A percentile compares a stretch with the other conserved stretches of the same genome.
Conservation (phyloP, 2,329 filamentous ascomycete genomes). For the Immersiporthe knoxdaviesiana region DNA sequence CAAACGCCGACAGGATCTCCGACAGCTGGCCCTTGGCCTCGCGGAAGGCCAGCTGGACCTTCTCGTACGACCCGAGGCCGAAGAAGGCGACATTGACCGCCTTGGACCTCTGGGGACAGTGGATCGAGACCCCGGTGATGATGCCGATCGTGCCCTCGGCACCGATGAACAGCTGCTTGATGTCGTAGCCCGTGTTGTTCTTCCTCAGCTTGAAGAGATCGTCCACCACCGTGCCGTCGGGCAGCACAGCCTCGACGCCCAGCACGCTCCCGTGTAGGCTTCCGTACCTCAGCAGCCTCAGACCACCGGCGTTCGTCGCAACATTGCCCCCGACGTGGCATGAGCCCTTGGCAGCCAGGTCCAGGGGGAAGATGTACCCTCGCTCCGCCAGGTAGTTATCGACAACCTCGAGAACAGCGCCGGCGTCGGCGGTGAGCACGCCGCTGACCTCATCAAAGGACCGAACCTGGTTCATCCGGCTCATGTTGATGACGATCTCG, state of each 20-base stretch:
- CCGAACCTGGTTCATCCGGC: slow-evolving; percentile 87
- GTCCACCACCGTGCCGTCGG: slow-evolving; percentile 89
- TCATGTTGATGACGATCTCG: slow-evolving; percentile 91
- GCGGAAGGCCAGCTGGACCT: slow-evolving; percentile 82
- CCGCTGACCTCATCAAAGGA: slow-evolving; percentile 94
- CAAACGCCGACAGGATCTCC: slow-evolving; percentile 96
- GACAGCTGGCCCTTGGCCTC: slow-evolving; percentile 89
- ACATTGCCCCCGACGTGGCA: slow-evolving; percentile 97
- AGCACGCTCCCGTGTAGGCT: slow-evolving; percentile 92
- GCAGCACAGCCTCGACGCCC: slow-evolving; percentile 89
- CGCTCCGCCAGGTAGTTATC: slow-evolving; percentile 84
- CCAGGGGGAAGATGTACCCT: slow-evolving; percentile 89
- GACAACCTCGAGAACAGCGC: slow-evolving; percentile 85
- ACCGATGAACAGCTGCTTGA: slow-evolving; percentile 96
- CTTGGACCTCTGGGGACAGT: slow-evolving; percentile 83
- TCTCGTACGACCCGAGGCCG: slow-evolving; percentile 85
- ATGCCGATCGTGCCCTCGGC: slow-evolving; percentile 94
- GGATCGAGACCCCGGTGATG: slow-evolving; percentile 85
- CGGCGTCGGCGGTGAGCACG: slow-evolving; percentile 86
- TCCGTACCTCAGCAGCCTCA: slow-evolving; percentile 88
- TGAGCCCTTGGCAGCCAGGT: slow-evolving; percentile 96
- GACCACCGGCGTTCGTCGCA: slow-evolving; percentile 90
- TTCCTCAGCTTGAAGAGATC: slow-evolving; percentile 88
- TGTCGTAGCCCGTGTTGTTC: slow-evolving; percentile 98
- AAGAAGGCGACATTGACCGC: slow-evolving; percentile 96